Conservation (phyloP, 2,329 filamentous ascomycete genomes). For the Dendryphion nanum region DNA sequence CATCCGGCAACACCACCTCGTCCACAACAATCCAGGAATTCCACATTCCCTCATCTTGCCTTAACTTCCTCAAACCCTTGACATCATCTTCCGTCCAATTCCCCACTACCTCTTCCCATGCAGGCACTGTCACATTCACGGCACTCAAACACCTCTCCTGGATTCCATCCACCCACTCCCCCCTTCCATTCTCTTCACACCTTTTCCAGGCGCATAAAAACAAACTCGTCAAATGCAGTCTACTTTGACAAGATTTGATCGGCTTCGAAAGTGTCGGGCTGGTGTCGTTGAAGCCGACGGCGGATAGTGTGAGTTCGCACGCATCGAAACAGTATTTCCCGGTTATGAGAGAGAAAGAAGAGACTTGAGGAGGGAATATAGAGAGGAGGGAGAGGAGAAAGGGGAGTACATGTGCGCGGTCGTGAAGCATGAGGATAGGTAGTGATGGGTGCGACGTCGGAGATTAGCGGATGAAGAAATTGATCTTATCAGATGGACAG, state of each 20-base stretch:
- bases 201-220: slow-evolving; percentile 29
- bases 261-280: slow-evolving; percentile 23
- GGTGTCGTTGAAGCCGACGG: slow-evolving; percentile 34
- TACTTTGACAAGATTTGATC: slow-evolving; percentile 25
- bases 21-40: slow-evolving; percentile 10
- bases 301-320: slow-evolving; percentile 28
- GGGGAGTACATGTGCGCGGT: background rate
- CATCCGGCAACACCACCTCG: slow-evolving; percentile 22
- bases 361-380: slow-evolving; percentile 7
- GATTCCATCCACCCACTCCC: slow-evolving; percentile 16
- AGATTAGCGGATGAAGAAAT: background rate
- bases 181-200: slow-evolving; percentile 16
- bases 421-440: background rate
- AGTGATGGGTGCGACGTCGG: background rate
- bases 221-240: slow-evolving; percentile 21
- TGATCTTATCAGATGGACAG: slow-evolving; percentile 1
- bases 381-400: background rate
- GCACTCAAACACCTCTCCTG: slow-evolving; percentile 21
- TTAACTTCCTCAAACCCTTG: slow-evolving; percentile 13
- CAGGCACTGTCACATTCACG: slow-evolving; percentile 21
- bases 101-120: slow-evolving; percentile 24
- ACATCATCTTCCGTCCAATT: slow-evolving; percentile 18
- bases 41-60: slow-evolving; percentile 19
- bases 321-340: slow-evolving; percentile 27
- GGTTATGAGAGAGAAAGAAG: slow-evolving; percentile 8